phyloP scores from a whole-genome alignment of 192 early-diverging fungal genomes.

The Coemansia sp. region DNA sequence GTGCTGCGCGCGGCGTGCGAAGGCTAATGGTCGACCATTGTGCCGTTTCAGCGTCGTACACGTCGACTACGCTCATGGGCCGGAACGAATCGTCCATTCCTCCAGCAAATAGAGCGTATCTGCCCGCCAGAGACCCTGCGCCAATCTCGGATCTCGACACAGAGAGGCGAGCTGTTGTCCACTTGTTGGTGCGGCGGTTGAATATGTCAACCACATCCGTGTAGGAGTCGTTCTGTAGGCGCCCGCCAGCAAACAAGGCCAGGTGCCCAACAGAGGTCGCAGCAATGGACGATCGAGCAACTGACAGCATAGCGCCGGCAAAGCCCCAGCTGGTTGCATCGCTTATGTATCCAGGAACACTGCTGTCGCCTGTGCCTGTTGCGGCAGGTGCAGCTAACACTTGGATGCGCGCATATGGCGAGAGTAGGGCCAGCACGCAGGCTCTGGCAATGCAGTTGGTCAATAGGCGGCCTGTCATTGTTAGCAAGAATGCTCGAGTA shows the following conservation, averaged over 20 bases:
- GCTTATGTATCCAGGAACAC: not conserved
- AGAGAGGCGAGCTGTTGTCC: slow-evolving; percentile 40
- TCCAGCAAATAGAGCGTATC: slow-evolving; percentile 57
- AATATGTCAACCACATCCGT: slow-evolving; percentile 53
- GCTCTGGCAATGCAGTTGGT: not conserved
- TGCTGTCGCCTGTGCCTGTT: not conserved
- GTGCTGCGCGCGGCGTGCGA: slow-evolving; percentile 26
- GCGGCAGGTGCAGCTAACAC: not conserved
- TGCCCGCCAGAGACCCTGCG: slow-evolving; percentile 39
- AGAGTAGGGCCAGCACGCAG: not conserved
- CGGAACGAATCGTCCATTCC: slow-evolving; percentile 38
- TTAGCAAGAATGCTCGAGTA: no score
- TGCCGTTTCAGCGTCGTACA: slow-evolving; percentile 41
- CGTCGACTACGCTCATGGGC: slow-evolving; percentile 45
- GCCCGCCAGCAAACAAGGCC: slow-evolving; percentile 56
- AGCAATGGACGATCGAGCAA: slow-evolving; percentile 40
- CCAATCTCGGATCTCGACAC: slow-evolving; percentile 31
- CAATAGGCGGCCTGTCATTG: not conserved
- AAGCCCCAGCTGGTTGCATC: slow-evolving; percentile 30
- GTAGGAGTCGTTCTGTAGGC: slow-evolving; percentile 36
- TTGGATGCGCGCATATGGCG: not conserved
- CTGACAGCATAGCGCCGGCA: slow-evolving; percentile 38
- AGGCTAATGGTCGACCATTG: slow-evolving; percentile 38
- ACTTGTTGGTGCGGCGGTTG: slow-evolving; percentile 27
- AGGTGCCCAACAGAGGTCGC: slow-evolving; percentile 33